phyloP scores from a whole-genome alignment of 345 rosid species.

The Pelargonium nanum region DNA sequence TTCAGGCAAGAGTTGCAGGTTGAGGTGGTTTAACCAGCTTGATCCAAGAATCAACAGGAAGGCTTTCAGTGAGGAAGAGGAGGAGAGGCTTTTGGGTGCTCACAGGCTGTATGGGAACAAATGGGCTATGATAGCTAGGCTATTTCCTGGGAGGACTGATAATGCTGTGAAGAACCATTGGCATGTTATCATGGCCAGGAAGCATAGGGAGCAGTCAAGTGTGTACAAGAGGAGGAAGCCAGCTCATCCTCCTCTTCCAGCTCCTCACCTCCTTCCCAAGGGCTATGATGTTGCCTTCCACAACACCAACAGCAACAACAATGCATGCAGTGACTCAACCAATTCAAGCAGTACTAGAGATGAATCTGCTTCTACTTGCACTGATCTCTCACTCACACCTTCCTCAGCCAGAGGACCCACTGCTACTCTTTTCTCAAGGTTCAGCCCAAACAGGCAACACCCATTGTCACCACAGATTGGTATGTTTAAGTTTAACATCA shows the following conservation, averaged over 20 bases:
- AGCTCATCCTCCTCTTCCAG: conserved; percentile 7
- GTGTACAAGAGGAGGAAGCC: conserved; percentile 37
- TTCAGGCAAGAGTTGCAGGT: conserved; percentile 88
- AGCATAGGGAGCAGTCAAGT: conserved; percentile 56
- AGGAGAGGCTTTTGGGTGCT: conserved; percentile 56
- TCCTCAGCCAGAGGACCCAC: conserved; percentile 27
- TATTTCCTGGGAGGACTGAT: conserved; percentile 85
- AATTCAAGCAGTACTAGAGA: conserved; percentile 24
- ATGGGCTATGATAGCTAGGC: conserved; percentile 84
- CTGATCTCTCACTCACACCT: conserved; percentile 51
- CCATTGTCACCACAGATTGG: conserved; percentile 26
- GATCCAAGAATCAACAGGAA: conserved; percentile 81
- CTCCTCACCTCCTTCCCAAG: conserved; percentile 10
- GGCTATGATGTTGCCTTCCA: conserved; percentile 11
- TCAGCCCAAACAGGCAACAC: conserved; percentile 9
- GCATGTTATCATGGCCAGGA: conserved; percentile 94
- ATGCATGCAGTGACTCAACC: conserved; percentile 33
- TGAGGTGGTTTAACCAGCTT: conserved; percentile 91
- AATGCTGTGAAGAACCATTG: conserved; percentile 95
- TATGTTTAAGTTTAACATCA: conserved; percentile 5
- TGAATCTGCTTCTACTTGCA: conserved; percentile 48
- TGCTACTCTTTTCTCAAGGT: conserved; percentile 12
- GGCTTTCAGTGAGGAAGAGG: conserved; percentile 77
- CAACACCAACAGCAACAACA: conserved; percentile 8
- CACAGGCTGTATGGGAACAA: conserved; percentile 75